Conservation (phyloP, 148 eudicot species). For the Vaccinium myrtillus region DNA sequence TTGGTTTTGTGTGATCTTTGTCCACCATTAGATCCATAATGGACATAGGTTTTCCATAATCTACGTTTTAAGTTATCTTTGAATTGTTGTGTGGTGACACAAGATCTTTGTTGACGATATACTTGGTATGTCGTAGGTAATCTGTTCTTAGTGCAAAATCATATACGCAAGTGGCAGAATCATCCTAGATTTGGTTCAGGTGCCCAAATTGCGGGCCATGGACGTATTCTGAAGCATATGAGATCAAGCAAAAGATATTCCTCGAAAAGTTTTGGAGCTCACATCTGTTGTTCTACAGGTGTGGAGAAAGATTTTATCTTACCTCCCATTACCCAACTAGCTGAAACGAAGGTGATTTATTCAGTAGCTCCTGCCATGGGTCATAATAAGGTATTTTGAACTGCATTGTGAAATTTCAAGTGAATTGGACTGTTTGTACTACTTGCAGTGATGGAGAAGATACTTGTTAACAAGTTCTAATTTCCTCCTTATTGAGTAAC, state of each 20-base stretch:
- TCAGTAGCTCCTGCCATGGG: conserved; percentile 85
- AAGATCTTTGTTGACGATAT: not conserved
- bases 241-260: conserved; percentile 22
- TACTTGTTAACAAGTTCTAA: not conserved
- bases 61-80: not conserved
- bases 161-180: conserved; percentile 34
- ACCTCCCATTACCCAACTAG: conserved; percentile 33
- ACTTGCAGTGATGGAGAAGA: not conserved
- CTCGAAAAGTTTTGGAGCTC: conserved; percentile 13
- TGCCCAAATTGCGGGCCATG: conserved; percentile 13
- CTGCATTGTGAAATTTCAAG: not conserved
- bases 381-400: conserved; percentile 67
- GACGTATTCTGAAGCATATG: conserved; percentile 25
- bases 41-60: not conserved
- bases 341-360: conserved; percentile 60
- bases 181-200: conserved; percentile 24
- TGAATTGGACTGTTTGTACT: not conserved
- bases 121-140: conserved; percentile 21
- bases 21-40: not conserved
- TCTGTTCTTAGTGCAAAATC: conserved; percentile 24
- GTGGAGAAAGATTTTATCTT: conserved; percentile 30
- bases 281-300: conserved; percentile 41
- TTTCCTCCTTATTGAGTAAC: not conserved
- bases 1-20: not conserved
- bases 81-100: not conserved